Evolutionary conservation across 2,329 filamentous ascomycete genomes (phyloP).

Genomic region (Dendrostoma leiphaemia): DNA sequence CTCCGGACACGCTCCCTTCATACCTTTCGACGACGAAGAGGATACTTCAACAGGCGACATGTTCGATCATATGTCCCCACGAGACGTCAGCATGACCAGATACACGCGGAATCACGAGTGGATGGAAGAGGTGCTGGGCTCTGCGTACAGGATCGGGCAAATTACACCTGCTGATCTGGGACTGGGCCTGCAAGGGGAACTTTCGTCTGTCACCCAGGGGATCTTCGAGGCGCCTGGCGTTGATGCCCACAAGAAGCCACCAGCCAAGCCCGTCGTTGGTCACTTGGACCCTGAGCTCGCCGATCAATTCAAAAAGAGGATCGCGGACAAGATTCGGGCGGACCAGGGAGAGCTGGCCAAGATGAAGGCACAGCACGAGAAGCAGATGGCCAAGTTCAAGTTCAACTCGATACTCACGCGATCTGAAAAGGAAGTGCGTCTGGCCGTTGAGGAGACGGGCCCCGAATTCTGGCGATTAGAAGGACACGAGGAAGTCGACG

Average conservation of each 20-base stretch:
- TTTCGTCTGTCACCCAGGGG: conserved; percentile 77
- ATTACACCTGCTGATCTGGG: conserved; percentile 87
- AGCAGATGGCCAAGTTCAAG: conserved; percentile 71
- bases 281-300: conserved; percentile 74
- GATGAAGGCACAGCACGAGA: conserved; percentile 77
- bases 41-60: conserved; percentile 84
- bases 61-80: conserved; percentile 84
- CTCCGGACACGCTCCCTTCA: conserved; percentile 19
- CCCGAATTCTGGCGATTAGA: conserved; percentile 65
- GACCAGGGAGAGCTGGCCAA: conserved; percentile 80
- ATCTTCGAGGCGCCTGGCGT: conserved; percentile 69
- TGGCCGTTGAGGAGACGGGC: conserved; percentile 58
- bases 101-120: conserved; percentile 97
- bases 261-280: conserved; percentile 61
- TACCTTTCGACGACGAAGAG: conserved; percentile 78
- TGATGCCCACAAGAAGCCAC: conserved; percentile 43
- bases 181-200: conserved; percentile 78
- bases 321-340: conserved; percentile 67
- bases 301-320: conserved; percentile 79
- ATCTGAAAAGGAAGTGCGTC: conserved; percentile 74
- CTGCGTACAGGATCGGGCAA: conserved; percentile 80
- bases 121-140: conserved; percentile 97
- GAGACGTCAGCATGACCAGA: conserved; percentile 81
- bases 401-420: conserved; percentile 66
- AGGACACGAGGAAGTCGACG: conserved; percentile 49